Evolutionary conservation across 2,329 filamentous ascomycete genomes (phyloP).

Genomic region (Fusarium buxicola): DNA sequence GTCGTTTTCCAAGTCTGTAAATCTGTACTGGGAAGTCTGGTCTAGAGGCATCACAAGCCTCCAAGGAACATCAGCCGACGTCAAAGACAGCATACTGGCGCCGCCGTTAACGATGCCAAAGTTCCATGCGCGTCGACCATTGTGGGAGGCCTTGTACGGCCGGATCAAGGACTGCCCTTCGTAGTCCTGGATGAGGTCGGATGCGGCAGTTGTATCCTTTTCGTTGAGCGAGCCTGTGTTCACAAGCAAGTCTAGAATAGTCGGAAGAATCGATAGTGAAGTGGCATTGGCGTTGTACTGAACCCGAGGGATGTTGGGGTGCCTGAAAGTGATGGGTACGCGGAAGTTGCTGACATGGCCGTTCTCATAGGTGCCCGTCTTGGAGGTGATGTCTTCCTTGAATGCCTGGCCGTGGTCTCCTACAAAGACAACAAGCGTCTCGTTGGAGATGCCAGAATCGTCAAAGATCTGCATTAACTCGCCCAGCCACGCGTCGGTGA

Average conservation of each 20-base stretch:
- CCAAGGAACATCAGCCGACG: slow-evolving; percentile 48
- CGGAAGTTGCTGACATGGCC: slow-evolving; percentile 50
- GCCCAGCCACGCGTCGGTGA: slow-evolving; percentile 50
- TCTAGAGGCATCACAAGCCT: slow-evolving; percentile 50
- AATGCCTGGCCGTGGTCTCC: slow-evolving; percentile 53
- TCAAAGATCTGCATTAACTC: slow-evolving; percentile 49
- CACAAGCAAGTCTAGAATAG: slow-evolving; percentile 51
- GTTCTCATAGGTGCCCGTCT: slow-evolving; percentile 50
- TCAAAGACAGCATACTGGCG: slow-evolving; percentile 49
- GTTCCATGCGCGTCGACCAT: slow-evolving; percentile 49
- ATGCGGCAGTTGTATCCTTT: slow-evolving; percentile 42
- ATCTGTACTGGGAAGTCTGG: slow-evolving; percentile 48
- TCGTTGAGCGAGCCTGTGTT: slow-evolving; percentile 49
- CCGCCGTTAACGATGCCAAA: slow-evolving; percentile 52
- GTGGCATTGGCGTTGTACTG: slow-evolving; percentile 49
- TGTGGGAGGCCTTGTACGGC: slow-evolving; percentile 37
- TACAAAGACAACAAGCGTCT: slow-evolving; percentile 50
- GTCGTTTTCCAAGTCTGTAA: slow-evolving; percentile 49
- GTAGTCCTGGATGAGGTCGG: slow-evolving; percentile 48
- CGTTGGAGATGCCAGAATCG: slow-evolving; percentile 48
- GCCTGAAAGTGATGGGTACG: slow-evolving; percentile 50
- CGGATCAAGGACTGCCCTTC: slow-evolving; percentile 52
- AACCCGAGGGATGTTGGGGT: slow-evolving; percentile 49
- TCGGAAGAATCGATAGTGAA: slow-evolving; percentile 50
- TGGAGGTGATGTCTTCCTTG: slow-evolving; percentile 47